Evolutionary conservation across 2,329 filamentous ascomycete genomes (phyloP).

Genomic region (Metarhizium anisopliae): DNA sequence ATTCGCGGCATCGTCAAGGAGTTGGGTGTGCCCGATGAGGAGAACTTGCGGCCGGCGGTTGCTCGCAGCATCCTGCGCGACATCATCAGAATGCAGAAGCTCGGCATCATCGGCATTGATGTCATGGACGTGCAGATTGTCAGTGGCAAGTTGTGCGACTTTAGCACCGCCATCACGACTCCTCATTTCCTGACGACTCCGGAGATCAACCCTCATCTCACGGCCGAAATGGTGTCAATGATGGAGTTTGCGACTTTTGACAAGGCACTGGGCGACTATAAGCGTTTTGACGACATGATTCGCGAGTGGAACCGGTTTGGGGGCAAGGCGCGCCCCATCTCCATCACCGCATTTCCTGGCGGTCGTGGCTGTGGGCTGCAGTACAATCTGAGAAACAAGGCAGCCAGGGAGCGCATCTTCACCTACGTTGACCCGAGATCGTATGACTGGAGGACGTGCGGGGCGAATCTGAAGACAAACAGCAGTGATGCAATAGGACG

Average conservation of each 20-base stretch:
- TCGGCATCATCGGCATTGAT: not conserved
- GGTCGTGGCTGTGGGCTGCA: not conserved
- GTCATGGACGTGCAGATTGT: not conserved
- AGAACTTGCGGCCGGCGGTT: not conserved
- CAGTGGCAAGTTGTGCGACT: not conserved
- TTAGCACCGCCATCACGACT: not conserved
- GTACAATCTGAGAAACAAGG: not conserved
- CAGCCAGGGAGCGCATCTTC: not conserved
- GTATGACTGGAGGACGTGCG: not conserved
- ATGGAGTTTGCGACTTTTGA: not conserved
- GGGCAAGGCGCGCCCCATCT: not conserved
- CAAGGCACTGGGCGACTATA: not conserved
- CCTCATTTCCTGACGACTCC: not conserved
- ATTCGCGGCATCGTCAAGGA: slow-evolving; percentile 16
- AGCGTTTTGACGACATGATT: not conserved
- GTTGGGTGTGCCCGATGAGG: slow-evolving; percentile 3
- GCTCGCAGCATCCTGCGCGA: not conserved
- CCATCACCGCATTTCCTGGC: not conserved
- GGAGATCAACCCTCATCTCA: not conserved
- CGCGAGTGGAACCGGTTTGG: not conserved
- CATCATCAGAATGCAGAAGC: not conserved
- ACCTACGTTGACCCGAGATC: not conserved
- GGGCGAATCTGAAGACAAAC: not conserved
- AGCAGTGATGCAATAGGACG: not conserved
- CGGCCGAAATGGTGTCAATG: not conserved